Evolutionary conservation across 1,139 yeast genomes (phyloP).

Genomic region (Pichia sp.): DNA sequence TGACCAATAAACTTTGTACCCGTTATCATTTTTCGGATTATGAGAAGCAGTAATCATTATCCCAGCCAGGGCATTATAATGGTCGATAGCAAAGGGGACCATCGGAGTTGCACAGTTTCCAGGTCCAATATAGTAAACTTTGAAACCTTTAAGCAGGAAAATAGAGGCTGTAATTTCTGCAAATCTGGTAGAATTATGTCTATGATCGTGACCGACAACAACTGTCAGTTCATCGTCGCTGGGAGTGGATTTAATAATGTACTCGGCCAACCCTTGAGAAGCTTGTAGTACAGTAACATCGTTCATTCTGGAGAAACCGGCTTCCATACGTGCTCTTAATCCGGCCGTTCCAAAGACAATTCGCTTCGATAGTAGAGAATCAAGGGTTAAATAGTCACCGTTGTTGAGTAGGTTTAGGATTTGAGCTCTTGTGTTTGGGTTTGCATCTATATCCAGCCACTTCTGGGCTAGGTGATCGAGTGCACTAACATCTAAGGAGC

Average conservation of each 20-base stretch:
- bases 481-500: too few species aligned
- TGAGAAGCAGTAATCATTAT: constrained; percentile 97
- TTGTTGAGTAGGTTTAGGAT: constrained; percentile 35
- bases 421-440: constrained; percentile 50
- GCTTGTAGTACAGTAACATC: constrained; percentile 86
- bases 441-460: constrained; percentile 29
- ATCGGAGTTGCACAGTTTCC: constrained; percentile 73
- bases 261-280: constrained; percentile 79
- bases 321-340: constrained; percentile 76
- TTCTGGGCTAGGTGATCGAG: constrained; percentile 17
- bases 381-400: constrained; percentile 38
- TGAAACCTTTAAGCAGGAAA: constrained; percentile 60
- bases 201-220: constrained; percentile 88
- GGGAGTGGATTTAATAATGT: constrained; percentile 23
- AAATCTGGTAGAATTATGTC: constrained; percentile 70
- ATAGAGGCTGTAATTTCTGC: constrained; percentile 75
- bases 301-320: constrained; percentile 87
- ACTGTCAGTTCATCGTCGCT: constrained; percentile 35
- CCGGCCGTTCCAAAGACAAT: constrained; percentile 95
- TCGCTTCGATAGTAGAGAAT: constrained; percentile 43
- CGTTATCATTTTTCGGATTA: constrained; percentile 89
- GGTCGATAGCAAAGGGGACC: constrained; percentile 81
- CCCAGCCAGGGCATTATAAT: constrained; percentile 62
- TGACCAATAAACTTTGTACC: constrained; percentile 87
- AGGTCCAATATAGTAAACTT: constrained; percentile 59